phyloP scores from a whole-genome alignment of 306 rosid species.

The Malus domestica region DNA sequence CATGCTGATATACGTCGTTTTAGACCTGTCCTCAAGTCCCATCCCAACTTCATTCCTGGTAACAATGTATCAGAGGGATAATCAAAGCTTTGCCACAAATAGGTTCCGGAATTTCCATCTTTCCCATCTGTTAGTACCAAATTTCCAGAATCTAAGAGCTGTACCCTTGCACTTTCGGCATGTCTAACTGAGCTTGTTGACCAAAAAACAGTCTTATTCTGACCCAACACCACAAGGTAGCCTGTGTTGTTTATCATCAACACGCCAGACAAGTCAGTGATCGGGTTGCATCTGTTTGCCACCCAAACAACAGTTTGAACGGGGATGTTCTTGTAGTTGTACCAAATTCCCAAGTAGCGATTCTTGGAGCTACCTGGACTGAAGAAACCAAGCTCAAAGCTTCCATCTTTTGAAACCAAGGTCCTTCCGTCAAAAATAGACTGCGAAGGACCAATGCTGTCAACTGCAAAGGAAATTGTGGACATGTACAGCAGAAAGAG shows the following conservation, averaged over 20 bases:
- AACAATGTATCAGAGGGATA: slow-evolving; percentile 51
- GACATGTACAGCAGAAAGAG: slow-evolving; percentile 2
- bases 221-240: slow-evolving; percentile 12
- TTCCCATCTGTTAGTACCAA: slow-evolving; percentile 32
- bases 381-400: slow-evolving; percentile 56
- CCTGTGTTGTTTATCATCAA: slow-evolving; percentile 16
- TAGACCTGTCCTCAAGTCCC: slow-evolving; percentile 33
- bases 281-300: slow-evolving; percentile 39
- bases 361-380: slow-evolving; percentile 35
- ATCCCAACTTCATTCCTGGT: slow-evolving; percentile 55
- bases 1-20: slow-evolving; percentile 30
- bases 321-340: slow-evolving; percentile 22
- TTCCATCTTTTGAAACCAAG: slow-evolving; percentile 28
- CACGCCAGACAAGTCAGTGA: slow-evolving; percentile 31
- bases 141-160: slow-evolving; percentile 49
- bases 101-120: slow-evolving; percentile 20
- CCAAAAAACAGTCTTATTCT: slow-evolving; percentile 28
- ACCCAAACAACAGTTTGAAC: slow-evolving; percentile 49
- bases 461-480: slow-evolving; percentile 17
- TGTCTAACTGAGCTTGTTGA: slow-evolving; percentile 10
- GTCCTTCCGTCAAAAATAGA: slow-evolving; percentile 26
- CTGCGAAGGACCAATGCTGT: slow-evolving; percentile 24
- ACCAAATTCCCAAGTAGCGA: slow-evolving; percentile 47
- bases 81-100: slow-evolving; percentile 61
- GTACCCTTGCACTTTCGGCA: slow-evolving; percentile 14